Evolutionary conservation across 2,329 filamentous ascomycete species (phyloP).

Genomic region (Aspergillus udagawae): DNA sequence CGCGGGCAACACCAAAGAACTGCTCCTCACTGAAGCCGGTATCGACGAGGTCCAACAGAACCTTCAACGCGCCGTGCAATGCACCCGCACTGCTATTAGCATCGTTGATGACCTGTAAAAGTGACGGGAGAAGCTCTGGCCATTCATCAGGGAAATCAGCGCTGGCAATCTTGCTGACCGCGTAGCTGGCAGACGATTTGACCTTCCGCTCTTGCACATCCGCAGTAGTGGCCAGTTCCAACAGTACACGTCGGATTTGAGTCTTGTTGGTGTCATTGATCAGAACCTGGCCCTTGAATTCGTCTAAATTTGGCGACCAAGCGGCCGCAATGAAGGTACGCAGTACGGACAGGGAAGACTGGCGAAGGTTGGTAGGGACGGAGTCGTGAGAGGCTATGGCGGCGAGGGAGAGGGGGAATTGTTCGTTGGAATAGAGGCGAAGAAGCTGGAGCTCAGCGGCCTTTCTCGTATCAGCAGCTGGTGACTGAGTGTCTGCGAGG

Average conservation of each 20-base stretch:
- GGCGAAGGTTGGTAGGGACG: constrained; percentile 70
- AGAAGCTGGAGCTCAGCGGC: constrained; percentile 81
- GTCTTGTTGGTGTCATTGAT: constrained; percentile 71
- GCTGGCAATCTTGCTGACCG: constrained; percentile 89
- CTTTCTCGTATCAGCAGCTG: constrained; percentile 72
- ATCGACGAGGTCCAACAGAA: constrained; percentile 85
- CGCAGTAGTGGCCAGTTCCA: constrained; percentile 70
- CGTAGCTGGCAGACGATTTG: constrained; percentile 80
- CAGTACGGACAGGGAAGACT: constrained; percentile 74
- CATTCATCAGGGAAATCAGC: constrained; percentile 92
- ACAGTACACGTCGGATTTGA: constrained; percentile 66
- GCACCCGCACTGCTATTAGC: constrained; percentile 71
- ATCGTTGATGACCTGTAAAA: constrained; percentile 67
- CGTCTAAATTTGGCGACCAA: constrained; percentile 75
- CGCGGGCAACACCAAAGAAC: constrained; percentile 83
- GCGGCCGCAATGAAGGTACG: constrained; percentile 79
- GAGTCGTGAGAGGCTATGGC: constrained; percentile 75
- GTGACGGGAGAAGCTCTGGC: constrained; percentile 78
- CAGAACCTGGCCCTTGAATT: constrained; percentile 63
- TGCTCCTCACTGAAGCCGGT: constrained; percentile 91
- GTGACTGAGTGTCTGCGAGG: constrained; percentile 78
- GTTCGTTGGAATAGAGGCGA: constrained; percentile 62
- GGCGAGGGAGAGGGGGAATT: constrained; percentile 74
- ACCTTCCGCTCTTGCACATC: constrained; percentile 76
- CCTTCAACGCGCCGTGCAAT: constrained; percentile 82